Conservation (phyloP, 768 basidiomycete genomes). For the Ramaria sp. region DNA sequence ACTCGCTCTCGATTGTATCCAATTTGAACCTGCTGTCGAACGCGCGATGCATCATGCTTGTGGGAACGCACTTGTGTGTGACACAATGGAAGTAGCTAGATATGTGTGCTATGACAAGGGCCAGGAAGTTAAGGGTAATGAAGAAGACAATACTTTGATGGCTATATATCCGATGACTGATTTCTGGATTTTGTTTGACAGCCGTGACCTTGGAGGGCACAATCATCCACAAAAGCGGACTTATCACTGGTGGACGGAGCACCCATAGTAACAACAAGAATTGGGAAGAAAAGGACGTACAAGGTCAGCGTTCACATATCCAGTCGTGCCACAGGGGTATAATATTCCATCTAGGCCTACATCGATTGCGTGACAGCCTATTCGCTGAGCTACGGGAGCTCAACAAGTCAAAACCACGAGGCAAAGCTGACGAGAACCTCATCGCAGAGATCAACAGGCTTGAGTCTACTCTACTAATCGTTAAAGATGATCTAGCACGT, state of each 20-base stretch:
- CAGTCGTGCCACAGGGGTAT: neutral
- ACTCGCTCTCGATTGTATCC: conserved; percentile 63
- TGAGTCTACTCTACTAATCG: conserved; percentile 64
- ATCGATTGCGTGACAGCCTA: conserved; percentile 59
- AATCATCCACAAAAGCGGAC: conserved; percentile 91
- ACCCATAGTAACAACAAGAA: conserved; percentile 67
- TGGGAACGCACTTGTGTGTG: conserved; percentile 90
- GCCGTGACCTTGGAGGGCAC: conserved; percentile 97
- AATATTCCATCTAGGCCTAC: conserved; percentile 26
- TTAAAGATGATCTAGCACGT: conserved; percentile 75
- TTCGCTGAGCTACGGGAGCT: conserved; percentile 72
- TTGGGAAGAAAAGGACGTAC: conserved; percentile 92
- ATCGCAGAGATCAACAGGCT: conserved; percentile 67
- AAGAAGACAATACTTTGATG: neutral
- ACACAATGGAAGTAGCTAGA: conserved; percentile 86
- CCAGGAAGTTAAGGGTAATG: conserved; percentile 92
- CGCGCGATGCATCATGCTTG: conserved; percentile 95
- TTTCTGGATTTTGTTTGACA: conserved; percentile 18
- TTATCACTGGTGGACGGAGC: conserved; percentile 92
- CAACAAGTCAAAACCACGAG: conserved; percentile 59
- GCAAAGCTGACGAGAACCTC: conserved; percentile 39
- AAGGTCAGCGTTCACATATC: conserved; percentile 37
- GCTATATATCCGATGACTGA: neutral
- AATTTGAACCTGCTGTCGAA: conserved; percentile 73
- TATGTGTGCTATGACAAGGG: conserved; percentile 90